A percentile compares a stretch with the other conserved stretches of the same genome.
These are phyloP conservation scores for Trichoderma gracile DNA, from an alignment of 2,329 filamentous ascomycete species.

Conservation along the genomic window DNA sequence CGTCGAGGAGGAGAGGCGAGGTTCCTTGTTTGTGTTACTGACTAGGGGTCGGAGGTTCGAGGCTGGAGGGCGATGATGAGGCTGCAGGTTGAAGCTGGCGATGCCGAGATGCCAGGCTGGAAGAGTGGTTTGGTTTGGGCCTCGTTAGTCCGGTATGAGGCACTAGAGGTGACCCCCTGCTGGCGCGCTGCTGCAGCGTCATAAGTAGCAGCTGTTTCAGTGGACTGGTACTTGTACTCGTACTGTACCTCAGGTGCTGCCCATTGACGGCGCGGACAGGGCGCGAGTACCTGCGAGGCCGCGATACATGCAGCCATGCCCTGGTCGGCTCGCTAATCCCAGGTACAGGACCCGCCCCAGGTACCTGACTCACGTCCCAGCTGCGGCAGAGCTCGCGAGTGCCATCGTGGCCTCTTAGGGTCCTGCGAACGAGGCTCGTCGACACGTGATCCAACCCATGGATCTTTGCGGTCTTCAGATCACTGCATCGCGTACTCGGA, in stretches of 20 bases:
- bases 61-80: no score
- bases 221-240: slow-evolving; percentile 9
- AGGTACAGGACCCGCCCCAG: neutral
- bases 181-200: slow-evolving; percentile 29
- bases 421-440: neutral
- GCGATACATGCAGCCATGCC: neutral
- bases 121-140: slow-evolving; percentile 39
- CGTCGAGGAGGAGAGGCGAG: neutral
- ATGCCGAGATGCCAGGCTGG: slow-evolving; percentile 18
- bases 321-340: neutral
- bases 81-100: neutral
- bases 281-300: neutral
- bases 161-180: no score
- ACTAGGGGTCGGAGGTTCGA: no score
- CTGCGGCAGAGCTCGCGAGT: neutral
- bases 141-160: no score
- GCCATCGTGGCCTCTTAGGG: slow-evolving; percentile 16
- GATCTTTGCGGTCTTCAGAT: neutral
- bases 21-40: neutral
- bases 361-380: neutral
- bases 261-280: neutral
- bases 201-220: slow-evolving; percentile 4
- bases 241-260: slow-evolving; percentile 4
- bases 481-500: slow-evolving; percentile 1
- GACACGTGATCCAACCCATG: slow-evolving; percentile 26